Base-by-base conservation (phyloP, 306 rosid genomes). In the Hippophae rhamnoides region DNA sequence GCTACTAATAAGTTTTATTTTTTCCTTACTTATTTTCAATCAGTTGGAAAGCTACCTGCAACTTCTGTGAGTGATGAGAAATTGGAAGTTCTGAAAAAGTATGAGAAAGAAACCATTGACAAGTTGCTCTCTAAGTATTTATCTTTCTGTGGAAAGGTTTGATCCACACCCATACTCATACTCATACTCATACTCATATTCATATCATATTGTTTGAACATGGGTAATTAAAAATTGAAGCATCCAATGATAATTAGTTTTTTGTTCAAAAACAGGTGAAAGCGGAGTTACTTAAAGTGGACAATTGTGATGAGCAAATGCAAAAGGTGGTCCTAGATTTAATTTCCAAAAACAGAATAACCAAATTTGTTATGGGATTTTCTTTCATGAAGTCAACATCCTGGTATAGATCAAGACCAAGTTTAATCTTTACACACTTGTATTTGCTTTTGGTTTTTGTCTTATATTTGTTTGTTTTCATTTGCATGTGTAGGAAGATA, bases 1-100 rank as follows among this genome's bases (percentile, higher is more conserved):
- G 67, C 49, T 62, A 8, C 52, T 23, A 13, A 48, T 48, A 6
- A 41, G 43, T 45, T 57, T 42, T 67, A 52, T 58, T 12, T 42
- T 68, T 43, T 46, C 25, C 1, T 72, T 57, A 1, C 25, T 58
- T 3, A 8, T 31, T 13, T 58, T 8, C 5, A 46, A 40, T 4
- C 43, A 72, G 97, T 87, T 78, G 96, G 97, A 40, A 90, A 87
- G 75, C 85, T 90, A 54, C 97, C 97, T 40, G 87, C 94, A 64
- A 87, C 74, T 52, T 78, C 76, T 61, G 75, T 90, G 61, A 84
- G 64, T 49, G 97, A 85, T 41, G 90, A 84, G 72, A 81, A 81
- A 60, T 63, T 90, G 44, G 78, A 75, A 76, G 78, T 72, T 72
- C 63, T 75, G 42, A 74, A 61, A 31, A 79, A 65, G 46, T 69